Base-by-base conservation (phyloP, 805 yeast species). In the Brettanomyces nanus region DNA sequence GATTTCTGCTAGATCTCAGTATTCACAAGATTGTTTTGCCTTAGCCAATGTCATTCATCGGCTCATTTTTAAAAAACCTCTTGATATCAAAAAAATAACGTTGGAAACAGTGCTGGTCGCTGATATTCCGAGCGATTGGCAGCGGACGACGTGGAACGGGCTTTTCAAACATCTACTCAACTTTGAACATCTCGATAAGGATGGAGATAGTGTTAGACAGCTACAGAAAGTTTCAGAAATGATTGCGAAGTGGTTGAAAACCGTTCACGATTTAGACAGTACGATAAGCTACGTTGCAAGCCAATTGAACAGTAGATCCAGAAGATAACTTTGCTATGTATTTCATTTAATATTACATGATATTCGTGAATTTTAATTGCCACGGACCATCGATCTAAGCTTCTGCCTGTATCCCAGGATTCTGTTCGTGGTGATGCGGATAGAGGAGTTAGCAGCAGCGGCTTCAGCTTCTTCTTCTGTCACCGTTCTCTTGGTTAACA, bases 21-120 rank as follows among this genome's bases (percentile, higher is more conserved):
- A 70, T 50, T 86, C 87, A 52, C 78, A 80, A 3, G 97, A 87
- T 59, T 85, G 85, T 53, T 82, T 71, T 54, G 95, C 95, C 0
- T 44, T 85, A 15, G 96, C 95, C 0, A 71, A 77, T 25, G 72
- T 83, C 0, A 62, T 85, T 2, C 90, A 86, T 49, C 69, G 78
- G 0, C 59, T 87, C 68, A 61, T 87, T 14, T 86, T 78, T 63
- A 94, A 94, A 0, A 63, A 67, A 11, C 68, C 69, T 39, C 78
- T 86, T 21, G 72, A 71, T 34, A 54, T 53, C 1, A 18, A 21
- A 11, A 51, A 53, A 5, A 49, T 40, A 4, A 41, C 33, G 11
- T 31, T n/a, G 21, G 14, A 7, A 31, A 31, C 6, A 15, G n/a
- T n/a, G 17, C 19, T 11, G n/a, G 18, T 28, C 30, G 15, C 13